Percentiles rank a stretch among this genome's conserved stretches.
phyloP scores from a whole-genome alignment of 2,329 filamentous ascomycete genomes.

The Colletotrichum caudatum region DNA sequence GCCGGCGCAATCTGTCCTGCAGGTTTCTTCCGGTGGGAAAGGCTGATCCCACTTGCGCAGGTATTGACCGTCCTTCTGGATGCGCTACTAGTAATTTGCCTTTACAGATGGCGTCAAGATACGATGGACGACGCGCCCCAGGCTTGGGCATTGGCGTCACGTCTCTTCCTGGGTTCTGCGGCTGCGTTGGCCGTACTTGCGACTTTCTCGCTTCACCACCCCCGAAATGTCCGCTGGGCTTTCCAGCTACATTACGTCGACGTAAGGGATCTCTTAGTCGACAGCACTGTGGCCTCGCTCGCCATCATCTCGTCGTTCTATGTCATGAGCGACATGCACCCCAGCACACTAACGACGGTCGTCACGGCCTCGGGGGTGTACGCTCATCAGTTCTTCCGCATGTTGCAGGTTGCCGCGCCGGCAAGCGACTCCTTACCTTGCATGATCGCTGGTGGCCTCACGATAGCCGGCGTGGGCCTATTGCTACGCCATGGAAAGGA shows the following conservation, averaged over 20 bases:
- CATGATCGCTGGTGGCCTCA: conserved; percentile 16
- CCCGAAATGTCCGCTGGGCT: conserved; percentile 47
- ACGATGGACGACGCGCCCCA: conserved; percentile 43
- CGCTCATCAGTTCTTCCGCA: conserved; percentile 43
- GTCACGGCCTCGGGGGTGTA: conserved; percentile 45
- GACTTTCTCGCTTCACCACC: conserved; percentile 48
- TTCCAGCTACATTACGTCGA: conserved; percentile 47
- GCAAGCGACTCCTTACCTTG: conserved; percentile 25
- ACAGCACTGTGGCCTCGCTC: conserved; percentile 46
- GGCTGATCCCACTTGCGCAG: conserved; percentile 49
- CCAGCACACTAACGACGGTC: conserved; percentile 47
- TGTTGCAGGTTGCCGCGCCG: conserved; percentile 19
- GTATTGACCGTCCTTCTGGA: conserved; percentile 48
- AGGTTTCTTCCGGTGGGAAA: conserved; percentile 44
- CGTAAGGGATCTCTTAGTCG: conserved; percentile 48
- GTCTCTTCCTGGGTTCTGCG: conserved; percentile 44
- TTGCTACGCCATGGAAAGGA: conserved; percentile 38
- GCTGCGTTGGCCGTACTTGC: conserved; percentile 45
- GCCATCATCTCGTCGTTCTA: conserved; percentile 47
- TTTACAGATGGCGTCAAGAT: conserved; percentile 47
- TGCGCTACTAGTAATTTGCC: conserved; percentile 47
- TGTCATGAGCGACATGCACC: conserved; percentile 47
- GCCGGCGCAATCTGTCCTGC: conserved; percentile 50
- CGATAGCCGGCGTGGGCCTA: conserved; percentile 40
- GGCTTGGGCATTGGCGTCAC: conserved; percentile 45